Evolutionary conservation across 1,284 basidiomycete genomes (phyloP), one percentile per base, ranked within the genome.

Genomic region (Pholiota adiposa): DNA sequence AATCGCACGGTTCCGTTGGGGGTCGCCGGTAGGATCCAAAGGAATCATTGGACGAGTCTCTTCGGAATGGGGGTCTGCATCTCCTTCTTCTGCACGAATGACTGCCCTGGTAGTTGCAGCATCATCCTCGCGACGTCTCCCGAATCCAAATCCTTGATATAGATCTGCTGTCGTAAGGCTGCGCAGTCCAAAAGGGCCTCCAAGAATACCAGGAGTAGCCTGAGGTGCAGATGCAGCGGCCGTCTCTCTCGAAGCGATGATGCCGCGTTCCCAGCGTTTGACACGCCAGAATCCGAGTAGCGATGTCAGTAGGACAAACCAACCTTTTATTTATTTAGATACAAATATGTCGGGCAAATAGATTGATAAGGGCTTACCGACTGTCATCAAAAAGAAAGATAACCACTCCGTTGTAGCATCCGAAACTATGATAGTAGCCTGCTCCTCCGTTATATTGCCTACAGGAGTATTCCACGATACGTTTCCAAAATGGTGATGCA

Each of bases 251-350:
- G 86, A 83, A 7, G 82, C 79, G 27, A 93, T 78, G 57, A 93
- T 89, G 19, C 87, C 85, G 59, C 83, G 79, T 71, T 93, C 91
- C 91, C 90, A 93, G 44, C 93, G 86, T 73, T 96, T 96, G 59
- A 96, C 93, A 50, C 94, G 86, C 92, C 93, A 97, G 79, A 92
- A 97, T 29, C 92, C 90, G 49, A 97, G 88, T 9, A 96, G 70
- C 18, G 90, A 92, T 1, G 93, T 96, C 51, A 97, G 80, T 25
- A 98, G 83, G 58, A 96, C 81, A 77, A 97, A 97, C 94, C 95
- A 97, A 1, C 96, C 93, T 83, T 61, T 14, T 25, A 19, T 21
- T 19, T 31, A 51, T 18, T 16, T 34, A 33, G 51, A 49, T 43
- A 44, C 16, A 16, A 25, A 38, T 38, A 44, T 29, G 18, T 46